Percentiles rank a stretch among this genome's conserved stretches.
Conservation (phyloP, 2,329 filamentous ascomycete genomes). For the Clonostachys rhizophaga region DNA sequence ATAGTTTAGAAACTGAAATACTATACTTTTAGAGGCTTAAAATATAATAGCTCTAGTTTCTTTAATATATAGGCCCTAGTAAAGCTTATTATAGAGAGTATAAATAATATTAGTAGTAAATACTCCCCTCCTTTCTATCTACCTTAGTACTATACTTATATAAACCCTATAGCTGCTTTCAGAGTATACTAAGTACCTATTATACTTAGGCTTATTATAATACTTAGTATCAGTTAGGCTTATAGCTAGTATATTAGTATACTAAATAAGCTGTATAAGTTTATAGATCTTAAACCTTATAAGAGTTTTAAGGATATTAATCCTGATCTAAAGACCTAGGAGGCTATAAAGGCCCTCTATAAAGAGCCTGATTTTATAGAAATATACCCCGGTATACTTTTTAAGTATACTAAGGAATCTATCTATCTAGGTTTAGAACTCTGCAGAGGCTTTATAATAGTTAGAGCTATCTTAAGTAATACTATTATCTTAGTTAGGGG, state of each 20-base stretch:
- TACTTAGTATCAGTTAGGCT: conserved; percentile 40
- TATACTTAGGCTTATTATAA: conserved; percentile 36
- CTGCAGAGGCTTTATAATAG: background rate
- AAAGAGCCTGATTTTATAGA: background rate
- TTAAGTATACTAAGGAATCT: background rate
- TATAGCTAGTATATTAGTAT: conserved; percentile 45
- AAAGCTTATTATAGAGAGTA: background rate
- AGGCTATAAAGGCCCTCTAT: background rate
- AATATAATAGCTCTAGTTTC: background rate
- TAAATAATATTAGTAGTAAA: background rate
- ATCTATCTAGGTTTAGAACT: background rate
- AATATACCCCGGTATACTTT: background rate
- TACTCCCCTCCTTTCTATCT: conserved; percentile 7
- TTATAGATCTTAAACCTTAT: conserved; percentile 43
- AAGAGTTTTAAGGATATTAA: conserved; percentile 47
- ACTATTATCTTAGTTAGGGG: background rate
- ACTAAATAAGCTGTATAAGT: conserved; percentile 45
- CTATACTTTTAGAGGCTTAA: background rate
- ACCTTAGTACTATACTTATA: conserved; percentile 22
- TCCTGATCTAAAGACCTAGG: conserved; percentile 27
- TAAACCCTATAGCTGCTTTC: conserved; percentile 44
- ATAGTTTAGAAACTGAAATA: background rate
- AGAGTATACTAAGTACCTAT: conserved; percentile 41
- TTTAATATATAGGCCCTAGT: background rate
- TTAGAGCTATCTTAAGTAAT: background rate